Conservation (phyloP, 768 basidiomycete species). For the Suillus subluteus region DNA sequence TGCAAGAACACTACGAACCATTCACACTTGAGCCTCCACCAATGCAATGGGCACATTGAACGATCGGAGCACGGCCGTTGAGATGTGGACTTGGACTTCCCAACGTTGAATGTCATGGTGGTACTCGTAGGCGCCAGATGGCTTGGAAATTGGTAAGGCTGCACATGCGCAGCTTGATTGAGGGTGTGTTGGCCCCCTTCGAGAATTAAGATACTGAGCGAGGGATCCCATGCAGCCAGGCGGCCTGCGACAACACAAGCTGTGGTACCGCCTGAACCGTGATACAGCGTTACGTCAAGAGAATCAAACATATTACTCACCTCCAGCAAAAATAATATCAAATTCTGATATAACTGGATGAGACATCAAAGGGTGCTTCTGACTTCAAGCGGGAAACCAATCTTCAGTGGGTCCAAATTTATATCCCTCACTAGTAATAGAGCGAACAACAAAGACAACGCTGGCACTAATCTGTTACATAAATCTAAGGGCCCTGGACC, state of each 20-base stretch:
- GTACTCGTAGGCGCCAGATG: slow-evolving; percentile 22
- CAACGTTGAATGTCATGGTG: slow-evolving; percentile 19
- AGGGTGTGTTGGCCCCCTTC: slow-evolving; percentile 29
- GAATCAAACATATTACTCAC: background rate
- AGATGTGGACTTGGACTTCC: slow-evolving; percentile 19
- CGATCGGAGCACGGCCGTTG: slow-evolving; percentile 18
- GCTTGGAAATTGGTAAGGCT: slow-evolving; percentile 20
- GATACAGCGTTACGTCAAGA: background rate
- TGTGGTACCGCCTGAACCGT: slow-evolving; percentile 26
- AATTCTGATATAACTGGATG: background rate
- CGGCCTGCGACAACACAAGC: slow-evolving; percentile 34
- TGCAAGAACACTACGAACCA: slow-evolving; percentile 15
- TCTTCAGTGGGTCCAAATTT: background rate
- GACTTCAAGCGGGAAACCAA: background rate
- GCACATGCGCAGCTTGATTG: slow-evolving; percentile 22
- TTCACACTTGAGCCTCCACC: slow-evolving; percentile 32
- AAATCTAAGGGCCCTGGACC: too few species aligned
- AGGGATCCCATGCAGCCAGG: slow-evolving; percentile 27
- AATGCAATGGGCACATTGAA: slow-evolving; percentile 23
- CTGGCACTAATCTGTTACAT: background rate
- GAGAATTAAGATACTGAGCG: slow-evolving; percentile 31
- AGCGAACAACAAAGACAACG: background rate
- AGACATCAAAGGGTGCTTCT: background rate
- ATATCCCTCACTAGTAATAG: background rate
- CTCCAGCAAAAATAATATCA: slow-evolving; percentile 4